Evolutionary conservation across 768 basidiomycete species (phyloP), one percentile per base, ranked within the genome.

Genomic region (Phylloporus arenicola): DNA sequence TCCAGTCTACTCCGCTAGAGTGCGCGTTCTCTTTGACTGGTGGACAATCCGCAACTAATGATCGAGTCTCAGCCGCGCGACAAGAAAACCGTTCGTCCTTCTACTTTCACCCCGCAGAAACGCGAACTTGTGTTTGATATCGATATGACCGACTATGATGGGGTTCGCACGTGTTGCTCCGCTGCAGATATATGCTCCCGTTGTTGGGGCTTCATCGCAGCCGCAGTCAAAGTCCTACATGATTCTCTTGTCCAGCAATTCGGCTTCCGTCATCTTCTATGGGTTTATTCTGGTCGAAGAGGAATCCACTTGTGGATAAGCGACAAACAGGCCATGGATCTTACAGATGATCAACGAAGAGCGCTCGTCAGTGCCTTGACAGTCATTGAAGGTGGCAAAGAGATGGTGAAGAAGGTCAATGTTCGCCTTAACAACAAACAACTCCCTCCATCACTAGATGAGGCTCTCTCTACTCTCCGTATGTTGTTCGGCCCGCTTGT

Each of bases 61-160:
- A 34, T 30, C 20, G 19, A 34, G 24, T 29, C 50, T 4, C 45
- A 96, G 92, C 95, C 95, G 3, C 77, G 82, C 61, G 95, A 97
- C 73, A 87, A 81, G 64, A 94, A 94, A 62, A 85, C 88, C 0
- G 75, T 91, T 14, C 81, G 82, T 11, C 72, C 84, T n/a, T 69
- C 72, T 2, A 76, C 76, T 1, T 84, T 97, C 57, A 74, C 77
- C 39, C 92, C 96, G 0, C 65, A 80, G 30, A 79, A 82, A 55
- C 86, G 96, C 51, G 96, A 98, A 66, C 84, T 99, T 38, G 95
- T 98, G 1, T 96, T 99, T 65, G 96, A 99, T 81, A 97, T 99
- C 65, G 96, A 99, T 70, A 97, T 99, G 96, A 95, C 96, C 14
- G 96, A 99, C 70, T 99, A 98, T 70, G 95, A 99, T 65, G 75